Conservation (phyloP, 1,284 basidiomycete genomes). For the Pseudozyma pruni region DNA sequence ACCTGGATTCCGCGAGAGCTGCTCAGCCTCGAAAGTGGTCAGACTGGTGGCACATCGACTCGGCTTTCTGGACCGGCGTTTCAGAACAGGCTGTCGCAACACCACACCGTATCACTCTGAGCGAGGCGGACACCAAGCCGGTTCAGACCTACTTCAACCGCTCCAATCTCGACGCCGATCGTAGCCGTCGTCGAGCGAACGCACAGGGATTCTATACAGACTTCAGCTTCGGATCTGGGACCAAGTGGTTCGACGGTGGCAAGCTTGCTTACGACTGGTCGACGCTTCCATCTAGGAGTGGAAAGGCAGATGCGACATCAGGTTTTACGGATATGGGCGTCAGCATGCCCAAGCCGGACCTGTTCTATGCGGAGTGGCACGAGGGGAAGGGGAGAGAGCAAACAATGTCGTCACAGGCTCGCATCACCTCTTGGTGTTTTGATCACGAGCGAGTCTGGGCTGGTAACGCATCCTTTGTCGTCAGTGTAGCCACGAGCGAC, state of each 20-base stretch:
- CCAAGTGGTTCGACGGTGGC: slow-evolving; percentile 49
- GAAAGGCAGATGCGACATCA: not conserved
- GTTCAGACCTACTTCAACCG: slow-evolving; percentile 20
- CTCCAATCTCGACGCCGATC: slow-evolving; percentile 2
- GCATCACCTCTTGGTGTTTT: slow-evolving; percentile 2
- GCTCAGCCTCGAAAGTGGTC: slow-evolving; percentile 32
- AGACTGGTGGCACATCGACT: slow-evolving; percentile 56
- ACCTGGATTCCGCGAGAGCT: slow-evolving; percentile 3
- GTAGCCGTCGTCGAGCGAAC: slow-evolving; percentile 4
- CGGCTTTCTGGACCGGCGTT: slow-evolving; percentile 32
- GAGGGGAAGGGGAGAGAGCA: not conserved
- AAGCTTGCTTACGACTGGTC: slow-evolving; percentile 27
- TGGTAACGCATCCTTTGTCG: slow-evolving; percentile 15
- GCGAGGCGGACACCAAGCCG: slow-evolving; percentile 5
- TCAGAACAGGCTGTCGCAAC: not conserved
- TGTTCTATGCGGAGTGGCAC: slow-evolving; percentile 17
- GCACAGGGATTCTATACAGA: slow-evolving; percentile 40
- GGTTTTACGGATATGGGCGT: slow-evolving; percentile 50
- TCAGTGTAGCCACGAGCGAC: not conserved
- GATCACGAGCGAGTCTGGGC: slow-evolving; percentile 22
- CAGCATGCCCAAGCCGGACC: slow-evolving; percentile 46
- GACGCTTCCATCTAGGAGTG: not conserved
- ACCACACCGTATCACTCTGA: slow-evolving; percentile 1
- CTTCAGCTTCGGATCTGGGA: slow-evolving; percentile 55
- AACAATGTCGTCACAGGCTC: not conserved